A percentile compares a stretch with the other conserved stretches of the same genome.
These are phyloP conservation scores for Colletotrichum sp. DNA, from an alignment of 2,329 filamentous ascomycete genomes.

Conservation along the genomic window DNA sequence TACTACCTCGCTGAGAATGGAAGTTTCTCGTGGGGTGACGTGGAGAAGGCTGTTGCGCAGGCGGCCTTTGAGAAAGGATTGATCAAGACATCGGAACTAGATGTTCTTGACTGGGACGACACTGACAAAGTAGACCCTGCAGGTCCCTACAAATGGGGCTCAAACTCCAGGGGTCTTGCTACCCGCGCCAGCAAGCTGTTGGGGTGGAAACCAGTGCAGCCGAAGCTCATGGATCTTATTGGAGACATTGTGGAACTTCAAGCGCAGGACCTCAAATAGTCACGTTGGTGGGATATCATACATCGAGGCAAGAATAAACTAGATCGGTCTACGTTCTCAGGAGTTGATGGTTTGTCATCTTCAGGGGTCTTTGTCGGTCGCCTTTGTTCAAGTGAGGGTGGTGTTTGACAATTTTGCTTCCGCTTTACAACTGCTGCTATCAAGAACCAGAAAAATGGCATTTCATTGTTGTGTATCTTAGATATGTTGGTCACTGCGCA, in stretches of 20 bases:
- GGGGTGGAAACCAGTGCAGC: background rate
- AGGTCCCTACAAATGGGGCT: background rate
- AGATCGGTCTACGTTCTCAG: accelerated
- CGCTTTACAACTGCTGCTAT: background rate
- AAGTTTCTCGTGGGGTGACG: background rate
- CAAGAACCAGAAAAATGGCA: background rate
- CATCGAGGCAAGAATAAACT: accelerated
- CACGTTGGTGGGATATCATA: accelerated
- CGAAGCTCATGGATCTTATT: background rate
- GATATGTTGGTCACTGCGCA: background rate
- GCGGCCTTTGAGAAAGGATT: background rate
- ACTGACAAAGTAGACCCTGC: accelerated
- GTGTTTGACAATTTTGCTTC: background rate
- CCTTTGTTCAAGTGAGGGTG: background rate
- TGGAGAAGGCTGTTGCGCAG: background rate
- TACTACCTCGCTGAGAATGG: background rate
- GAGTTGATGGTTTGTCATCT: background rate
- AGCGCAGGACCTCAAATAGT: background rate
- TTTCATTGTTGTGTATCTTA: background rate
- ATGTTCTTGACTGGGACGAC: background rate
- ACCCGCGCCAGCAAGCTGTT: background rate
- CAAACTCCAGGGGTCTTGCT: background rate
- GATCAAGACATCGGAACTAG: background rate
- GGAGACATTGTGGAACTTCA: background rate
- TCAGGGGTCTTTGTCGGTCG: background rate